Conservation (phyloP, 164 flowering plant genomes). For the Berberis thunbergii region DNA sequence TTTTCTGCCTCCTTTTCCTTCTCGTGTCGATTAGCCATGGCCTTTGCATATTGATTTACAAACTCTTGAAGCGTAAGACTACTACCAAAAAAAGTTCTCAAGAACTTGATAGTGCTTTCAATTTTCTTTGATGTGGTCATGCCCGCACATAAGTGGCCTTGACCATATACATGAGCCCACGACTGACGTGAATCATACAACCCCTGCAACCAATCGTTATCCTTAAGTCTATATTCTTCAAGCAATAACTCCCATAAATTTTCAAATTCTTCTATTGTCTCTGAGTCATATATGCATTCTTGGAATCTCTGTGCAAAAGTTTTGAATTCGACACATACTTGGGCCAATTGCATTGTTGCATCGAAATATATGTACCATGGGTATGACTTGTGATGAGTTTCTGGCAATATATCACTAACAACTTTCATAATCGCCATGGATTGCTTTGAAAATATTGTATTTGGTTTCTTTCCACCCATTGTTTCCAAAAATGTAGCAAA, state of each 20-base stretch:
- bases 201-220: background rate
- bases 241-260: background rate
- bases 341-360: background rate
- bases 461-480: background rate
- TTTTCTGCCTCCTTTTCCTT: background rate
- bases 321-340: background rate
- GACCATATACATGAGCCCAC: conserved; percentile 1
- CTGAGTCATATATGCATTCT: background rate
- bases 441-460: background rate
- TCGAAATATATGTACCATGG: background rate
- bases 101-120: conserved; percentile 1
- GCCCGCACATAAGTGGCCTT: conserved; percentile 2
- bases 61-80: background rate
- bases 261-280: background rate
- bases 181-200: background rate
- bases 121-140: background rate
- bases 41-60: background rate
- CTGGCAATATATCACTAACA: background rate
- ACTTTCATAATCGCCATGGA: background rate
- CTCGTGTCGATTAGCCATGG: background rate
- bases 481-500: conserved; percentile 1
- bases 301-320: background rate
- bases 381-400: background rate
- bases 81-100: background rate
- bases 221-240: background rate